These are phyloP conservation scores for Monilinia aucupariae DNA, from an alignment of 2,329 filamentous ascomycete species.

Conservation along the genomic window DNA sequence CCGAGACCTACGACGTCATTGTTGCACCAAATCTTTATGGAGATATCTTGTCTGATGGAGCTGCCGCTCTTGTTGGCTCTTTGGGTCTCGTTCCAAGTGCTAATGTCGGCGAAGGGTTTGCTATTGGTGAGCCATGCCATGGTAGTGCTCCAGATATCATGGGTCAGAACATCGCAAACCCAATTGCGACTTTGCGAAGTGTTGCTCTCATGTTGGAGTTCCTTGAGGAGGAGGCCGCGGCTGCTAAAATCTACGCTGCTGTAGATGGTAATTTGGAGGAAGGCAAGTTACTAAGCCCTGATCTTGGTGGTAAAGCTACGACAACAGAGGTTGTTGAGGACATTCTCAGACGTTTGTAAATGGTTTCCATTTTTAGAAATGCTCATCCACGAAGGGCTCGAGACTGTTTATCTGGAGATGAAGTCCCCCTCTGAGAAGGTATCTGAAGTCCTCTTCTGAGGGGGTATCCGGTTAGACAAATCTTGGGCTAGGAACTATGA, in stretches of 20 bases:
- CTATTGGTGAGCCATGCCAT: constrained; percentile 97
- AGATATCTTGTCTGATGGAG: constrained; percentile 92
- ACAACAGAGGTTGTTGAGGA: constrained; percentile 85
- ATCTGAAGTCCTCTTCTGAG: constrained; percentile 13
- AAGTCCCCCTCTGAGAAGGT: constrained; percentile 9
- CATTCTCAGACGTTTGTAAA: constrained; percentile 73
- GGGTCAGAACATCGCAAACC: constrained; percentile 89
- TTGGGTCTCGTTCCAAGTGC: constrained; percentile 89
- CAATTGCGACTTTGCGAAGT: constrained; percentile 87
- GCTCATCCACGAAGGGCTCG: constrained; percentile 1
- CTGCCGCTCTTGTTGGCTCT: constrained; percentile 86
- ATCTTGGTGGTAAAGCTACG: constrained; percentile 80
- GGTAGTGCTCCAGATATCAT: constrained; percentile 93
- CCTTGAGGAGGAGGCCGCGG: constrained; percentile 77
- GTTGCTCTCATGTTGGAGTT: constrained; percentile 96
- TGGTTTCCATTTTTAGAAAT: constrained; percentile 17
- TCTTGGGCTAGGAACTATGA: constrained; percentile 12
- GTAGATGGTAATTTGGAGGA: constrained; percentile 88
- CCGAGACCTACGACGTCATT: constrained; percentile 92
- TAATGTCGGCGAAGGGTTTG: constrained; percentile 90
- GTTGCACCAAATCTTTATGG: constrained; percentile 97
- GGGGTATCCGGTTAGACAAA: constrained; percentile 6
- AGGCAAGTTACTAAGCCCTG: constrained; percentile 75
- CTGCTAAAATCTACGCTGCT: constrained; percentile 82
- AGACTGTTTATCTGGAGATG: constrained; percentile 13